phyloP scores from a whole-genome alignment of 169 alveolate genomes.

The Babesia sp. region DNA sequence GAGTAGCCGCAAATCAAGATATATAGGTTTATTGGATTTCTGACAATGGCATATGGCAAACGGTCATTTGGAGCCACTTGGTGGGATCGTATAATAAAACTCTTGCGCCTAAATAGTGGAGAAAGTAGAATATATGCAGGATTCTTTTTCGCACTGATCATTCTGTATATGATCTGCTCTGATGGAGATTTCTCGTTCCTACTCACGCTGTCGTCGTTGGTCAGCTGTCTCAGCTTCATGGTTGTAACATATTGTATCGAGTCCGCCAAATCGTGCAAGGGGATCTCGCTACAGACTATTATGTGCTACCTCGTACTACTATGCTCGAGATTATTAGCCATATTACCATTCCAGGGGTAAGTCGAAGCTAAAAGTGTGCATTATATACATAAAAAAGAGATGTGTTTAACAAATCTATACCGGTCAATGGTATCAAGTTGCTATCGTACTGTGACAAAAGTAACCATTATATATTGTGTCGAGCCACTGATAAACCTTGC shows the following conservation, averaged over 20 bases:
- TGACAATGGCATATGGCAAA: conserved; percentile 30
- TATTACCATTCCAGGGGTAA: conserved; percentile 90
- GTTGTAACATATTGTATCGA: conserved; percentile 86
- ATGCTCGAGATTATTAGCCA: conserved; percentile 84
- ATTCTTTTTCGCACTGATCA: conserved; percentile 71
- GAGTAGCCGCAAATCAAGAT: too few relatives aligned
- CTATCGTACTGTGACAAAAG: too few relatives aligned
- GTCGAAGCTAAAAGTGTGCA: too few relatives aligned
- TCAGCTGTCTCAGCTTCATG: conserved; percentile 86
- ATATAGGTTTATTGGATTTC: too few relatives aligned
- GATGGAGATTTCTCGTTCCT: conserved; percentile 93
- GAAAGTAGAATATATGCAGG: conserved; percentile 40
- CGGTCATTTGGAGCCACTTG: not conserved
- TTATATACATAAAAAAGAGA: too few relatives aligned
- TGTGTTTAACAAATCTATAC: too few relatives aligned
- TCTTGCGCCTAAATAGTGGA: conserved; percentile 39
- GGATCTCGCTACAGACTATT: conserved; percentile 88
- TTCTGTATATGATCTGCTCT: conserved; percentile 81
- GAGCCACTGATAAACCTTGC: not conserved
- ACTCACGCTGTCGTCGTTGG: conserved; percentile 87
- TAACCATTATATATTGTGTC: not conserved
- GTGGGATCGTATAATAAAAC: conserved; percentile 30
- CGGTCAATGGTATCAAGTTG: too few relatives aligned
- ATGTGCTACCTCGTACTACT: conserved; percentile 84
- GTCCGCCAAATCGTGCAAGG: conserved; percentile 80